A percentile compares a stretch with the other conserved stretches of the same genome.
phyloP scores from a whole-genome alignment of 768 basidiomycete species.

The Panus rudis region DNA sequence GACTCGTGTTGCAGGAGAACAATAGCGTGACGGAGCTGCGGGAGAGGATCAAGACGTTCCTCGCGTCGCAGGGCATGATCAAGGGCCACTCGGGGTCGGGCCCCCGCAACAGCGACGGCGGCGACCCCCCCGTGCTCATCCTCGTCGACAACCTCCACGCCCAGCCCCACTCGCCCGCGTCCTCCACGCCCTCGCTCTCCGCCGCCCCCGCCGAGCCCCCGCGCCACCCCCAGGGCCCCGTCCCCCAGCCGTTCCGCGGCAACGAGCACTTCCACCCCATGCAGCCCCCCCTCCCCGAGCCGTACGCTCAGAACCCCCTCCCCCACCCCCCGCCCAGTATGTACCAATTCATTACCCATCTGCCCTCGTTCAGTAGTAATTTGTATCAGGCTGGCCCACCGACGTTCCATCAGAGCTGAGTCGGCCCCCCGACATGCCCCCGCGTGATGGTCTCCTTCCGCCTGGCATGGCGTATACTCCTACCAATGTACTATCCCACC shows the following conservation, averaged over 20 bases:
- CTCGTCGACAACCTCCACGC: conserved; percentile 37
- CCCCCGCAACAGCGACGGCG: conserved; percentile 48
- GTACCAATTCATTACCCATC: conserved; percentile 17
- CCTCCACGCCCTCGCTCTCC: conserved; percentile 42
- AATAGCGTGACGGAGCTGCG: conserved; percentile 61
- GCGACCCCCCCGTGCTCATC: conserved; percentile 49
- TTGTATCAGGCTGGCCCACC: conserved; percentile 22
- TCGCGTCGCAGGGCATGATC: conserved; percentile 82
- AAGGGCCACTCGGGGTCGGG: conserved; percentile 78
- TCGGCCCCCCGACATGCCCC: conserved; percentile 19
- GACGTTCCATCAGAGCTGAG: too few relatives aligned
- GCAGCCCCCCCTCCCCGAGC: conserved; percentile 14
- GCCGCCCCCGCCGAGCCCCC: conserved; percentile 35
- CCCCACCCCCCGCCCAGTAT: conserved; percentile 18
- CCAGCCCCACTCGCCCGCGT: conserved; percentile 29
- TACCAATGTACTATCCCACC: conserved; percentile 30
- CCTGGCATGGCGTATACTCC: conserved; percentile 21
- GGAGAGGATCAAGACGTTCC: conserved; percentile 72
- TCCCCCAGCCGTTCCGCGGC: conserved; percentile 25
- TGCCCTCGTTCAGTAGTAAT: conserved; percentile 18
- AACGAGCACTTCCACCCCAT: conserved; percentile 24
- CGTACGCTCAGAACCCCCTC: conserved; percentile 16
- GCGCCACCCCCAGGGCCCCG: conserved; percentile 23
- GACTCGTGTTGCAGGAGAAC: conserved; percentile 43
- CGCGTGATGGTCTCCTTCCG: conserved; percentile 16